Base-by-base conservation (phyloP, 768 basidiomycete species). In the Mycena epipterygia region DNA sequence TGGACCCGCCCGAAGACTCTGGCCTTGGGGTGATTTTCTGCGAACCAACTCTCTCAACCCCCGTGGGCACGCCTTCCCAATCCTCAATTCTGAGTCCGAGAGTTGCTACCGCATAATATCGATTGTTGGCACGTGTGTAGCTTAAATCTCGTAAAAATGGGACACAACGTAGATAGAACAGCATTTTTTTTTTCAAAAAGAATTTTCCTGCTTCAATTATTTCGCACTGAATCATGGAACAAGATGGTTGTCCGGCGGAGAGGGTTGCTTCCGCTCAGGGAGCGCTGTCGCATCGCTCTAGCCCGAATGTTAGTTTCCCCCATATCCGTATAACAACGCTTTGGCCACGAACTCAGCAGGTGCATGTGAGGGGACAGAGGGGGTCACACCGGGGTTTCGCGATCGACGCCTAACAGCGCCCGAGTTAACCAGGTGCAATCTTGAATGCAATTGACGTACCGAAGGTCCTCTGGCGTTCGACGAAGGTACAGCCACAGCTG, bases 131-230 rank as follows among this genome's bases (percentile, higher is more conserved):
- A 17, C 5, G 42, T 42, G 19, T 42, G 42, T 11, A 39, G 19
- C 35, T 39, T 53, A 53, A 32, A 33, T 53, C 51, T 53, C 35
- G 35, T 14, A 14, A 6, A 37, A 37, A 37, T 37, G 35, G 35
- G 35, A 37, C 35, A 37, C 51, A 53, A 53, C 21, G 33, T 37
- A 35, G 32, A 55, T 55, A 35, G 53, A 35, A 55, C 32, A 41
- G 3, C 29, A 23, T 37, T 30, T 35, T n/a, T 23, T 55, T 55
- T 55, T n/a, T 55, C 33, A 55, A 55, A 55, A 55, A 35, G 23
- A 29, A 55, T 55, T 37, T 35, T 55, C 53, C 53, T 55, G 53
- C 35, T 55, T 55, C 53, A 35, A 55, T 37, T 55, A n/a, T 41
- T 41, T 41, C 39, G 39, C 11, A 41, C 12, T 32, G 30, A 33